These are phyloP conservation scores for Amesomyces nigricolor DNA, from an alignment of 2,329 filamentous ascomycete species.

Conservation along the genomic window DNA sequence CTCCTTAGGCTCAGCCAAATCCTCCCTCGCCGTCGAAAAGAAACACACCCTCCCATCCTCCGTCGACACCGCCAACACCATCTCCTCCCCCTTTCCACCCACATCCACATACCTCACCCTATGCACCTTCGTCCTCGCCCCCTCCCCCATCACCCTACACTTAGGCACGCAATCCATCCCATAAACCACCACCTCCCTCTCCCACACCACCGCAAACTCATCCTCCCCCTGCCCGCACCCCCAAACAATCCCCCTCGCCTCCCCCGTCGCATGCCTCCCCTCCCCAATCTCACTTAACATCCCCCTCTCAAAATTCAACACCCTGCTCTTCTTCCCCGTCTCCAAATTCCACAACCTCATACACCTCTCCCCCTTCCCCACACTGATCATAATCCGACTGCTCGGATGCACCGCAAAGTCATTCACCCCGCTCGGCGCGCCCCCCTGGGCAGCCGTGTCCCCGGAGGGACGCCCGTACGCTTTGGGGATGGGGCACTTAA, in stretches of 20 bases:
- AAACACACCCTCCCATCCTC: slow-evolving; percentile 86
- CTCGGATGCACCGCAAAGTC: slow-evolving; percentile 93
- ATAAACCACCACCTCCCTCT: slow-evolving; percentile 77
- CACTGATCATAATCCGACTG: slow-evolving; percentile 93
- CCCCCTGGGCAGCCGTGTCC: slow-evolving; percentile 79
- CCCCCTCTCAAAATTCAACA: slow-evolving; percentile 74
- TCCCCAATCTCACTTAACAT: slow-evolving; percentile 72
- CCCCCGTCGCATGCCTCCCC: slow-evolving; percentile 68
- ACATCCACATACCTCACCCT: slow-evolving; percentile 66
- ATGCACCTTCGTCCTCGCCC: slow-evolving; percentile 71
- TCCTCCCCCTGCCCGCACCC: slow-evolving; percentile 65
- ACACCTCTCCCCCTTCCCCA: slow-evolving; percentile 80
- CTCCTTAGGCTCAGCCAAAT: slow-evolving; percentile 17
- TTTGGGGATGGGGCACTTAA: slow-evolving; percentile 85
- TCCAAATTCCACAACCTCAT: slow-evolving; percentile 97
- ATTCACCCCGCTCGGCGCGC: slow-evolving; percentile 81
- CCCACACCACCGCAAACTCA: slow-evolving; percentile 85
- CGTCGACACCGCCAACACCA: slow-evolving; percentile 69
- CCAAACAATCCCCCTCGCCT: slow-evolving; percentile 80
- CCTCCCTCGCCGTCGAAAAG: slow-evolving; percentile 59
- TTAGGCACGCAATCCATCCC: slow-evolving; percentile 81
- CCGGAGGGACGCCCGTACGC: slow-evolving; percentile 74
- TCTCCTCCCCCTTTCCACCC: slow-evolving; percentile 42
- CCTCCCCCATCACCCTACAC: slow-evolving; percentile 62
- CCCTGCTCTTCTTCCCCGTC: slow-evolving; percentile 90